Conservation (phyloP, 352 stramenopile species). For the Phytophthora colocasiae region DNA sequence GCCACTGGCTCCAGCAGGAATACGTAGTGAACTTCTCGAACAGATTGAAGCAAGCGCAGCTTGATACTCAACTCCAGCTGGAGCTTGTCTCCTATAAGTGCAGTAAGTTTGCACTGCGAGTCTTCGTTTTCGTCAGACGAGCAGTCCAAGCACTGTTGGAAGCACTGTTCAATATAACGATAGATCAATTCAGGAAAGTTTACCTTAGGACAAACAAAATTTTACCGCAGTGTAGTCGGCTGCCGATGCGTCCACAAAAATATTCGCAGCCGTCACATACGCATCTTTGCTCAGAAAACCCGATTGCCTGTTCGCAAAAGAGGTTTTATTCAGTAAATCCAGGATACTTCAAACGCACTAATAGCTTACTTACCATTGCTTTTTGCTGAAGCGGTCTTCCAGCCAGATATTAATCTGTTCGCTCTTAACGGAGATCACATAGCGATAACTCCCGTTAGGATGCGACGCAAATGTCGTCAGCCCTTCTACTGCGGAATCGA, state of each 20-base stretch:
- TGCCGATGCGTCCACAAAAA: conserved; percentile 23
- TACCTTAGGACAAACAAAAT: not conserved
- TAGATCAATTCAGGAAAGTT: not conserved
- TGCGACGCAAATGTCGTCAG: not conserved
- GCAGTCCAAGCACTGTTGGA: conserved; percentile 20
- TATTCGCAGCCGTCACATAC: conserved; percentile 23
- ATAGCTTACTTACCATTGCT: conserved; percentile 16
- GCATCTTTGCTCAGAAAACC: conserved; percentile 24
- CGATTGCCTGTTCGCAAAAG: conserved; percentile 13
- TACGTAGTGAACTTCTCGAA: conserved; percentile 14
- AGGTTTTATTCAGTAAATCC: not conserved
- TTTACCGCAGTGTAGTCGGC: conserved; percentile 28
- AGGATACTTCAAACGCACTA: too few relatives aligned
- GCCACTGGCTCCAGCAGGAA: conserved; percentile 21
- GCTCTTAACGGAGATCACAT: conserved; percentile 7
- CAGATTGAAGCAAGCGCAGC: conserved; percentile 13
- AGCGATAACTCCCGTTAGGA: conserved; percentile 7
- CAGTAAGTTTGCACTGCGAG: conserved; percentile 6
- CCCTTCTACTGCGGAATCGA: conserved; percentile 9
- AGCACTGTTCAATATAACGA: conserved; percentile 9
- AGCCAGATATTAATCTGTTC: conserved; percentile 25
- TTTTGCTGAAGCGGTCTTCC: conserved; percentile 17
- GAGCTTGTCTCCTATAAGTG: not conserved
- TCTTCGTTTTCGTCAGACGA: conserved; percentile 3
- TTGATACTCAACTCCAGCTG: conserved; percentile 25